phyloP scores from a whole-genome alignment of 139 green algal species.

The Chlamydomonas sp. region DNA sequence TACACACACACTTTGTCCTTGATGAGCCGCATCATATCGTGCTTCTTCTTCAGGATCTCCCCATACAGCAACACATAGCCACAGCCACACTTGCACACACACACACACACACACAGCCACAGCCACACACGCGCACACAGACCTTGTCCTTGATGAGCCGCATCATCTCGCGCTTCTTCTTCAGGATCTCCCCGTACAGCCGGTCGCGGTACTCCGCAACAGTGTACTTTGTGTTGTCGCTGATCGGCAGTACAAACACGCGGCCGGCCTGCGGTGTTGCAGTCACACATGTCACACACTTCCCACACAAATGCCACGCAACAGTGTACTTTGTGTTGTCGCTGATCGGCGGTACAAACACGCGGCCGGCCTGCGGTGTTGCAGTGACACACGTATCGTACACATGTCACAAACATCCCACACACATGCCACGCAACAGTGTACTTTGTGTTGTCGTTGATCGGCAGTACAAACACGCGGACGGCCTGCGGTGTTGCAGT shows the following conservation, averaged over 20 bases:
- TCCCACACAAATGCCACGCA: not conserved
- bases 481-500: constrained; percentile 17
- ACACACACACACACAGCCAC: no score
- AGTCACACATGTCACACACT: no score
- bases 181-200: constrained; percentile 84
- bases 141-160: constrained; percentile 44
- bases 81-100: no score
- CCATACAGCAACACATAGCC: no score
- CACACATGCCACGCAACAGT: constrained; percentile 20
- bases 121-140: no score
- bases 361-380: constrained; percentile 21
- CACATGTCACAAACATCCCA: constrained; percentile 9
- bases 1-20: no score
- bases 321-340: constrained; percentile 66
- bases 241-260: constrained; percentile 84
- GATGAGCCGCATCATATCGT: no score
- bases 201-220: constrained; percentile 58
- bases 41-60: no score
- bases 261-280: constrained; percentile 20
- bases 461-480: constrained; percentile 75
- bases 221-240: constrained; percentile 90
- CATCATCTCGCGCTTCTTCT: constrained; percentile 74
- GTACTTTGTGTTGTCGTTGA: constrained; percentile 93
- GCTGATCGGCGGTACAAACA: constrained; percentile 86
- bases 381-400: not conserved